Base-by-base conservation (phyloP, 352 stramenopile species). In the Aphanomyces stellatus region DNA sequence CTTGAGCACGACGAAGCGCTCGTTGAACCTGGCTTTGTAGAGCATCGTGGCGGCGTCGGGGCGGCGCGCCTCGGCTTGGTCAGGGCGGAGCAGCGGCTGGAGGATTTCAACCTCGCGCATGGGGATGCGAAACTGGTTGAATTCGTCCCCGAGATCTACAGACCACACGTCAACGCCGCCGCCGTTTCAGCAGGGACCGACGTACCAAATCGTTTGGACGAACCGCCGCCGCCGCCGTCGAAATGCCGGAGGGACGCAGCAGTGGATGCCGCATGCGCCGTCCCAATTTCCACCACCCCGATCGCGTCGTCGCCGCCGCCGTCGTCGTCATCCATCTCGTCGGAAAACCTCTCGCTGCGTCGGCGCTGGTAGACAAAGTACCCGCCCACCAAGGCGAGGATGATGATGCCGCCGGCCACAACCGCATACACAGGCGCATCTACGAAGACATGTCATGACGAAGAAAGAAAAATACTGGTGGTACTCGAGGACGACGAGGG, bases 11-110 rank as follows among this genome's bases (percentile, higher is more conserved):
- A 67, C 60, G 28, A 67, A 19, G 30, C 60, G 60, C 11, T 51
- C 60, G 34, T 67, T 51, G 48, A 67, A 67, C 27, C 57, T 13
- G 24, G 60, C 60, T 33, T 67, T 67, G 49, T 67, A 67, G 13
- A 60, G 28, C 60, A 67, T 67, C 33, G 41, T 65, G 2, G 30
- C 24, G 57, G 28, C 57, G 5, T 22, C 42, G 8, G 42, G 13
- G 19, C 25, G 25, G n/a, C n/a, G n/a, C n/a, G n/a, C n/a, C 8
- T 10, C 42, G 42, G 5, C 42, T 10, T 51, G 42, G 42, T 51
- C 42, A 5, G 37, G 37, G 8, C 37, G 37, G 17, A 51, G 13
- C 19, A 57, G 35, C 34, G 60, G 46, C 6, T 51, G 25, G 13
- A 67, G 15, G 41, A 67, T 67, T 22, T 67, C 15, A 19, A 67